Evolutionary conservation across 2,329 filamentous ascomycete species (phyloP), one percentile per base, ranked within the genome.

Genomic region (Fusarium guadeloupense): DNA sequence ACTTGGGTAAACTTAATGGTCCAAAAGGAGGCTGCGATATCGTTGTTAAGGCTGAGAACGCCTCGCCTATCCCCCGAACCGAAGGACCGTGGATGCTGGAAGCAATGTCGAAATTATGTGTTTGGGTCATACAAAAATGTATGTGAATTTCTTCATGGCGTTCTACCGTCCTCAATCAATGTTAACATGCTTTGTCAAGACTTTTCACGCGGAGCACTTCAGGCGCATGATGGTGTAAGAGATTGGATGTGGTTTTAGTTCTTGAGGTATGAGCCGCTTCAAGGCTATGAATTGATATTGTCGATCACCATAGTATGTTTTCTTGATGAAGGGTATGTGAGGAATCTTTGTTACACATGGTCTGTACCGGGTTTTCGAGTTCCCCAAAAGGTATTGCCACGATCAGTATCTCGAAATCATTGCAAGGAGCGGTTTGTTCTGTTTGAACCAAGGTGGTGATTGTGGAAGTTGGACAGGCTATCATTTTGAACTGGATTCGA

Each of bases 101-200:
- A 59, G 41, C 55, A 50, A 57, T 59, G 44, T 61, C 52, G 58
- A 63, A 54, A 58, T 69, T 53, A 64, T 56, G 57, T 62, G 62
- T 59, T 67, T 66, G 64, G 66, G 63, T 70, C 60, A 60, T 56
- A 64, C 60, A 60, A 66, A 71, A 69, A 71, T 71, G 69, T 71
- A 71, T 64, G 69, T 71, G 69, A 59, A 60, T 67, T 69, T 68
- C 59, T 64, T 56, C 55, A 67, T 51, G 63, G 43, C 49, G 42
- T 60, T 63, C 43, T 51, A 64, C 51, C 53, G 52, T 64, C 38
- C 53, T 56, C 47, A 59, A 66, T 69, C 54, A 64, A 59, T 67
- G 62, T 70, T 70, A 63, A 70, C 67, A 49, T 60, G 26, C 35
- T 57, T 52, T 54, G 44, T 54, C 48, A 68, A 69, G 67, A 64